phyloP scores from a whole-genome alignment of 2,329 filamentous ascomycete species.

The Fonsecaea pugnacius region DNA sequence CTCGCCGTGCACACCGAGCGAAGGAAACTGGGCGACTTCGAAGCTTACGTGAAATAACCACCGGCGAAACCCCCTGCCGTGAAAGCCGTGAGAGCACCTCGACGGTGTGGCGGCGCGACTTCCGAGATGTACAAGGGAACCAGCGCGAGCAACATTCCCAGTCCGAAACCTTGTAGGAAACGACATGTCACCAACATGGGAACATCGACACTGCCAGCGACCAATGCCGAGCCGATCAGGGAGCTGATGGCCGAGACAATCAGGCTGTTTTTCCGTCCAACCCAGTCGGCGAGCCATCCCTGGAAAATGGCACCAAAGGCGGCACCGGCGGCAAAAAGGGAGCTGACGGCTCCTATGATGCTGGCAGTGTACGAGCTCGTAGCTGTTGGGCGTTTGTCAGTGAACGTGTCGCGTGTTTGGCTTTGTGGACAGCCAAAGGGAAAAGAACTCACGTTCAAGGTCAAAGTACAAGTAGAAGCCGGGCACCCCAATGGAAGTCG shows the following conservation, averaged over 20 bases:
- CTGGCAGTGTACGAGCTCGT: constrained; percentile 41
- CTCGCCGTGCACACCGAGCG: too few species aligned
- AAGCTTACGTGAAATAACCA: constrained; percentile 3
- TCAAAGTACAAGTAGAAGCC: constrained; percentile 8
- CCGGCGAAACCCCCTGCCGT: not conserved
- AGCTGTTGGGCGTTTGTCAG: too few species aligned
- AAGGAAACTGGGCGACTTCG: too few species aligned
- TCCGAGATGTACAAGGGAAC: constrained; percentile 51
- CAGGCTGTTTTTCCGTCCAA: constrained; percentile 45
- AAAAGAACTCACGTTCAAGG: constrained; percentile 1
- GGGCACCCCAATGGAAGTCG: constrained; percentile 5
- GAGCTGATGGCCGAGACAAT: constrained; percentile 43
- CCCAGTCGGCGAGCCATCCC: constrained; percentile 45
- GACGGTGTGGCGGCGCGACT: constrained; percentile 47
- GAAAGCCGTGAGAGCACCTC: constrained; percentile 41
- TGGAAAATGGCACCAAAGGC: constrained; percentile 43
- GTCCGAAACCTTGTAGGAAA: constrained; percentile 44
- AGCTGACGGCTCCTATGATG: constrained; percentile 51
- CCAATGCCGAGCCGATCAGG: constrained; percentile 43
- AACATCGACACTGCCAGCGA: constrained; percentile 38
- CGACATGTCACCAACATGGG: constrained; percentile 29
- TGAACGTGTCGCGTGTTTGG: too few species aligned
- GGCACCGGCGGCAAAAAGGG: constrained; percentile 49
- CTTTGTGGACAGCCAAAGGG: too few species aligned
- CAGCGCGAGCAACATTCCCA: constrained; percentile 50